Evolutionary conservation across 2,329 filamentous ascomycete species (phyloP).

Genomic region (Cladosporium sp.): DNA sequence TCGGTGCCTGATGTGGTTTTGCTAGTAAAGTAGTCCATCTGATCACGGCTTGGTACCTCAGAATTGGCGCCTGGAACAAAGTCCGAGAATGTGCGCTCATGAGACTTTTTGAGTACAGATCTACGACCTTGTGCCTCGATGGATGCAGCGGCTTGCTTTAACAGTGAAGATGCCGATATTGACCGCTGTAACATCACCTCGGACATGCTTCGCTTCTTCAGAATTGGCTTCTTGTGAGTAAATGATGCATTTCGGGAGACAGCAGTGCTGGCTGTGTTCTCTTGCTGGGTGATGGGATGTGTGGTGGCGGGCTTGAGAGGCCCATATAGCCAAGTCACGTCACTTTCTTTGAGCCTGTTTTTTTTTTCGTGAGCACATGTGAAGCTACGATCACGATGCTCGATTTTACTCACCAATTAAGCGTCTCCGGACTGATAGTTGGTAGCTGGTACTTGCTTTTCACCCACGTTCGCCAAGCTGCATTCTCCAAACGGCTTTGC

Average conservation of each 20-base stretch:
- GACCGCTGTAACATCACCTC: conserved; percentile 92
- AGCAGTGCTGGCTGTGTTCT: conserved; percentile 53
- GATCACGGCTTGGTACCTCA: conserved; percentile 61
- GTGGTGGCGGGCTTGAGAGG: conserved; percentile 75
- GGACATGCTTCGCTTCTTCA: conserved; percentile 96
- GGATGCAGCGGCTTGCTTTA: conserved; percentile 85
- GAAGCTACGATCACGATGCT: neutral
- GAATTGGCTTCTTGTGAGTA: conserved; percentile 80
- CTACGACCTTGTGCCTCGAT: conserved; percentile 73
- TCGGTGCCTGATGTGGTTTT: conserved; percentile 67
- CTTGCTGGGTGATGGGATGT: conserved; percentile 51
- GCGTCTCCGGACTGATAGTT: conserved; percentile 84
- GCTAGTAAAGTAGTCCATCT: conserved; percentile 61
- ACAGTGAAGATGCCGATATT: conserved; percentile 79
- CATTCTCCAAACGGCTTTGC: conserved; percentile 83
- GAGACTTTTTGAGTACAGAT: conserved; percentile 77
- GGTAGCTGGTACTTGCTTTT: conserved; percentile 85
- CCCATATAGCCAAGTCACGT: conserved; percentile 97
- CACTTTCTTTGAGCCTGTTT: conserved; percentile 87
- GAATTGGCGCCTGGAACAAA: conserved; percentile 64
- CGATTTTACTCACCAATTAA: conserved; percentile 75
- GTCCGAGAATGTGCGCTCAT: conserved; percentile 66
- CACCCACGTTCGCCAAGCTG: conserved; percentile 95
- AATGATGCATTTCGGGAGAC: conserved; percentile 67
- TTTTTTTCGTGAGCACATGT: conserved; percentile 34